Base-by-base conservation (phyloP, 225 moss, liverwort and hornwort species). In the Pseudisothecium myosuroides region DNA sequence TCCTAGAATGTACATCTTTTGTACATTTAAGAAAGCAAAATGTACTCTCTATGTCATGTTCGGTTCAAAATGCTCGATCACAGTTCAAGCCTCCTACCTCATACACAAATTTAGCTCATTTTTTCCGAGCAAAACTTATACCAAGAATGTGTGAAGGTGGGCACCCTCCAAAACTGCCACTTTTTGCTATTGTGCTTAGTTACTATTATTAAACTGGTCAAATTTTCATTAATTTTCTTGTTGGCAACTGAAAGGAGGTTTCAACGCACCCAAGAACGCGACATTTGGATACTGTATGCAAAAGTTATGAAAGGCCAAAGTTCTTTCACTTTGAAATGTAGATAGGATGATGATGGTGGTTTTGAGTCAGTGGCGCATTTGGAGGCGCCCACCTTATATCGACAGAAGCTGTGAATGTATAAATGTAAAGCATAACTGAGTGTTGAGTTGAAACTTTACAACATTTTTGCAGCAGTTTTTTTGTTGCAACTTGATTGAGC, bases 251-350 rank as follows among this genome's bases (percentile, higher is more conserved):
- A 32, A 49, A 32, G 31, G 49, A 32, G 49, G 31, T 7, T 75
- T 7, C 4, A 49, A 7, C 0, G 1, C 20, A 31, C 49, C 19
- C 7, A 49, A 31, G 11, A 47, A 74, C 1, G 2, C 4, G 1
- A 47, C 47, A 47, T 31, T 47, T 47, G 73, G 28, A 26, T 73
- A 43, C 5, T 0, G 2, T 9, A 45, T 17, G 17, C 28, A 28
- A 16, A 28, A 45, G 10, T 73, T 45, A 45, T 8, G 9, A 43
- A 17, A 2, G 17, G 4, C 0, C 28, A 10, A 72, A 41, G 26
- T n/a, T n/a, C n/a, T n/a, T n/a, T n/a, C n/a, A n/a, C n/a, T n/a
- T n/a, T n/a, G n/a, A n/a, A n/a, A n/a, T n/a, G n/a, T n/a, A n/a
- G n/a, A n/a, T n/a, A n/a, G n/a, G n/a, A n/a, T n/a, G n/a, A n/a